Base-by-base conservation (phyloP, 768 basidiomycete genomes). In the Tylopilus sp. region DNA sequence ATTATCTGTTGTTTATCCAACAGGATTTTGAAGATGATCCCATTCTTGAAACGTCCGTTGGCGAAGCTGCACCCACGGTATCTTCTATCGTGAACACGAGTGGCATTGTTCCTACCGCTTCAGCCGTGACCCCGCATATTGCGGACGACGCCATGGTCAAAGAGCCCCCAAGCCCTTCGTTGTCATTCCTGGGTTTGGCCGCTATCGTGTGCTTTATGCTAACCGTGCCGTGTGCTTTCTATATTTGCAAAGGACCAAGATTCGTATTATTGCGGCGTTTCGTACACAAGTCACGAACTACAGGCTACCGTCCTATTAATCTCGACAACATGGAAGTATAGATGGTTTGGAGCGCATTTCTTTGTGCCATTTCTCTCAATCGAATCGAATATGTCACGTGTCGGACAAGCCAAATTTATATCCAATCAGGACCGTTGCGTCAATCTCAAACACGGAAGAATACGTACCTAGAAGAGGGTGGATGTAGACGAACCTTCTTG, bases 291-390 rank as follows among this genome's bases (percentile, higher is more conserved):
- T 56, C 62, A 26, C 58, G 63, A 36, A 63, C 70, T 30, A 65
- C 65, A 9, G 70, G 70, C 24, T 84, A 82, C 63, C 75, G 72
- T 40, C 75, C 72, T 42, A 74, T 84, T 12, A 69, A 64, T 12
- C 67, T 72, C 14, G 76, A 75, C n/a, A 78, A 84, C 47, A 43
- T 73, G 52, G 77, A 79, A 69, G 77, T 80, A 71, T 81, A 72
- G 34, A 57, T 38, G 36, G 5, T 26, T 21, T 12, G 13, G 31
- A 22, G 33, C 25, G 3, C 13, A 16, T 13, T 36, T 12, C 16
- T n/a, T 31, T 28, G 21, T 3, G n/a, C 26, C 17, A 26, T 6
- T 48, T 30, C 8, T 1, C 12, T 46, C 17, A 17, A 4, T 19
- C 26, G 10, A n/a, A 28, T 17, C 11, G 26, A 43, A 43, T 13